phyloP scores from a whole-genome alignment of 768 basidiomycete species.

The Naganishia antarctica region DNA sequence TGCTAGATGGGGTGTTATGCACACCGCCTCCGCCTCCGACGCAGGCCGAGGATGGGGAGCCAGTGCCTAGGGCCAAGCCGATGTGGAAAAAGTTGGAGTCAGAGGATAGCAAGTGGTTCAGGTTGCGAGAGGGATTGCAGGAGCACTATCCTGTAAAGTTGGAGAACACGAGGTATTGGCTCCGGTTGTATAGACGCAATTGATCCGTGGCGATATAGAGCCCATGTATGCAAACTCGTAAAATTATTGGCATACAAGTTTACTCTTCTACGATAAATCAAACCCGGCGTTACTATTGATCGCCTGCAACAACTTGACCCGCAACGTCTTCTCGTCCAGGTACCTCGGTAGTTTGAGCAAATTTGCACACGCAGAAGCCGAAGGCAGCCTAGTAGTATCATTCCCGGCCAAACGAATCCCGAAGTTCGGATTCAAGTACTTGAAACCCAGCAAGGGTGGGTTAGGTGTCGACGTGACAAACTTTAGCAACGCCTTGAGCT shows the following conservation, averaged over 20 bases:
- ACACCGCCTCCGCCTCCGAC: slow-evolving; percentile 22
- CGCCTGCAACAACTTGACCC: slow-evolving; percentile 74
- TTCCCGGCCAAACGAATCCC: slow-evolving; percentile 74
- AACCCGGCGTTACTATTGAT: slow-evolving; percentile 86
- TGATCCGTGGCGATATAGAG: not conserved
- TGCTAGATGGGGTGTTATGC: slow-evolving; percentile 28
- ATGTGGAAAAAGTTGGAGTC: slow-evolving; percentile 36
- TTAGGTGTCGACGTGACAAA: slow-evolving; percentile 92
- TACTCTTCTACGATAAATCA: slow-evolving; percentile 65
- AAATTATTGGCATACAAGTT: not conserved
- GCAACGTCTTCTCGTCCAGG: slow-evolving; percentile 60
- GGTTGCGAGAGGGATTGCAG: slow-evolving; percentile 38
- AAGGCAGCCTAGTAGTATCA: slow-evolving; percentile 54
- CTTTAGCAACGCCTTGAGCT: slow-evolving; percentile 69
- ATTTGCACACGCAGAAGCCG: slow-evolving; percentile 78
- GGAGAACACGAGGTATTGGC: slow-evolving; percentile 49
- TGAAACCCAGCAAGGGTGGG: slow-evolving; percentile 64
- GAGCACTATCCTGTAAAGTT: slow-evolving; percentile 43
- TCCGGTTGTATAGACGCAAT: slow-evolving; percentile 39
- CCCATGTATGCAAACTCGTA: not conserved
- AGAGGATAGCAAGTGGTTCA: slow-evolving; percentile 43
- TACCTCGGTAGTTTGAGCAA: slow-evolving; percentile 74
- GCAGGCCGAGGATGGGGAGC: not conserved
- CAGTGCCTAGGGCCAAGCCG: not conserved
- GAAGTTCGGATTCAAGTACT: slow-evolving; percentile 70